Evolutionary conservation across 306 rosid genomes (phyloP), one percentile per base, ranked within the genome.

Genomic region (Dalbergia cultrata): DNA sequence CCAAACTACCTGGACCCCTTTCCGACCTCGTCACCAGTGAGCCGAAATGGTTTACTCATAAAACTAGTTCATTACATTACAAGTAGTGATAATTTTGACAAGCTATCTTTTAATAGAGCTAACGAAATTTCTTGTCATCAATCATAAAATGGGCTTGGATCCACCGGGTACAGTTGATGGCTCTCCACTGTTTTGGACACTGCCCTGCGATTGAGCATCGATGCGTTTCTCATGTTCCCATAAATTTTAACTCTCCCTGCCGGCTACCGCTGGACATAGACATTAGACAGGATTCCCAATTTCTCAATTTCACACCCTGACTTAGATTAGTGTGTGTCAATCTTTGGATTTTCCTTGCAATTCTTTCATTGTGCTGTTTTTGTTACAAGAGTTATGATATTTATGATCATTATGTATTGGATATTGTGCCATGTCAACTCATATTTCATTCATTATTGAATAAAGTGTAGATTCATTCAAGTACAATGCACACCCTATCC

Each of bases 111-210:
- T 39, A 8, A 18, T 5, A 16, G 44, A 41, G 44, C 31, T 14
- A 75, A 9, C 18, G n/a, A 52, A 31, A 76, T 17, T 76, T 76
- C 50, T 49, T 75, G 4, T 49, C 13, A 33, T 43, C 26, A 60
- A 70, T 52, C 62, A 52, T 52, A 63, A 33, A 8, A 26, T 49
- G n/a, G 2, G 5, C 26, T 31, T 47, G 61, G 75, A 49, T 22
- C n/a, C 44, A 21, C 60, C 44, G 21, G 2, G 45, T 8, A 35
- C 69, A 63, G 21, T 35, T 63, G n/a, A 13, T 9, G 31, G 31
- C 31, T 43, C 44, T 49, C 2, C 18, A 22, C 74, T 69, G 60
- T 50, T 49, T 47, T 16, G 16, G 45, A 49, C 43, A 16, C 58
- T 16, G 58, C 12, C 49, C 6, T 19, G 18, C 56, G 22, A 13